These are phyloP conservation scores for Liriodendron chinense DNA, from an alignment of 164 flowering plant species.

Conservation along the genomic window DNA sequence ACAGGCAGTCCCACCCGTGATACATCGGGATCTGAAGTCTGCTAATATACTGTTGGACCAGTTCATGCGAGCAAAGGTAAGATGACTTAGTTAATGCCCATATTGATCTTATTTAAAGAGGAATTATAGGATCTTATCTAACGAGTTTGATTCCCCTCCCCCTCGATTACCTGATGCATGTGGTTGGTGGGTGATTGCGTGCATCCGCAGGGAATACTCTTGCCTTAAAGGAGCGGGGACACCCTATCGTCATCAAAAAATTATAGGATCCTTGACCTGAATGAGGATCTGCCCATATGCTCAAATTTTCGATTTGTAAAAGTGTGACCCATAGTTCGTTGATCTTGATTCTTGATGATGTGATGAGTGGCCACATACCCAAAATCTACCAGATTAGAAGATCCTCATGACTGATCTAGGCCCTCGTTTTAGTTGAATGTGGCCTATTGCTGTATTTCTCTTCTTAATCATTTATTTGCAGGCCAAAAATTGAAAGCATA, in stretches of 20 bases:
- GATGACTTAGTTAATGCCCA: constrained; percentile 5
- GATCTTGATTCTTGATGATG: neutral
- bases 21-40: constrained; percentile 95
- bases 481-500: neutral
- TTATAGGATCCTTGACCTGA: too few relatives aligned
- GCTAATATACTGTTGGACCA: constrained; percentile 84
- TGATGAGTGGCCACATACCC: neutral
- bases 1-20: constrained; percentile 97
- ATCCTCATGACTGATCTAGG: too few relatives aligned
- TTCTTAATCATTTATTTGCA: neutral
- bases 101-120: neutral
- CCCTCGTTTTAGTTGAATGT: neutral
- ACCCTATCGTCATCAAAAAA: too few relatives aligned
- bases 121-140: too few relatives aligned
- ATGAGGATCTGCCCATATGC: too few relatives aligned
- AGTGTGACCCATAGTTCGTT: neutral
- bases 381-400: too few relatives aligned
- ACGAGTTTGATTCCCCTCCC: too few relatives aligned
- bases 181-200: too few relatives aligned
- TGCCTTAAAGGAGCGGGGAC: too few relatives aligned
- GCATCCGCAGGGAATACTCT: too few relatives aligned
- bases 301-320: neutral
- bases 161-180: too few relatives aligned
- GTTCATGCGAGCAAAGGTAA: constrained; percentile 90
- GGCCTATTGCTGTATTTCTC: neutral